phyloP scores from a whole-genome alignment of 768 basidiomycete genomes.

The Boletus rubropictus region DNA sequence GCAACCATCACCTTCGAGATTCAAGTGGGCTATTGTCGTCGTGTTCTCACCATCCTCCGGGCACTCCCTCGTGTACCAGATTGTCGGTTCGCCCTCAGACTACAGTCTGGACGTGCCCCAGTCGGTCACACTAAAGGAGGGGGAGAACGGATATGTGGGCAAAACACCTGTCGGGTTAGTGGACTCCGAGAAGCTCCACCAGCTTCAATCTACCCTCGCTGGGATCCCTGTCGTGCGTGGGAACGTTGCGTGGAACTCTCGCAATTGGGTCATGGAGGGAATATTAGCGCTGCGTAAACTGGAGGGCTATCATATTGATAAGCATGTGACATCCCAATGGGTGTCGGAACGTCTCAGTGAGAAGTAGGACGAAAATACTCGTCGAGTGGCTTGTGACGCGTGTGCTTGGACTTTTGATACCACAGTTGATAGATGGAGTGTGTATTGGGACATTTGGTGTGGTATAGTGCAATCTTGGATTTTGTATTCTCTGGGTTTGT shows the following conservation, averaged over 20 bases:
- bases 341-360: conserved; percentile 24
- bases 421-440: conserved; percentile 15
- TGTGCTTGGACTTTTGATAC: conserved; percentile 19
- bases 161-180: conserved; percentile 22
- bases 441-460: conserved; percentile 18
- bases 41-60: conserved; percentile 25
- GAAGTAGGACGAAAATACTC: conserved; percentile 16
- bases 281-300: conserved; percentile 23
- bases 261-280: conserved; percentile 31
- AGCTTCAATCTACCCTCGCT: conserved; percentile 26
- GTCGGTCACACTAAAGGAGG: conserved; percentile 29
- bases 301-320: conserved; percentile 28
- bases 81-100: conserved; percentile 24
- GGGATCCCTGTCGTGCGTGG: conserved; percentile 23
- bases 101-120: conserved; percentile 30
- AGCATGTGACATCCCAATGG: conserved; percentile 27
- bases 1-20: conserved; percentile 16
- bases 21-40: conserved; percentile 26
- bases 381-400: conserved; percentile 4
- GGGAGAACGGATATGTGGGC: conserved; percentile 25
- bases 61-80: conserved; percentile 30
- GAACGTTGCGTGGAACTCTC: conserved; percentile 26
- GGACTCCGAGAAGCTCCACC: conserved; percentile 27
- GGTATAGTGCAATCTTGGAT: conserved; percentile 11
- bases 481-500: conserved; percentile 23